Conservation (phyloP, 768 basidiomycete genomes). For the Podaxis carcinomalis region DNA sequence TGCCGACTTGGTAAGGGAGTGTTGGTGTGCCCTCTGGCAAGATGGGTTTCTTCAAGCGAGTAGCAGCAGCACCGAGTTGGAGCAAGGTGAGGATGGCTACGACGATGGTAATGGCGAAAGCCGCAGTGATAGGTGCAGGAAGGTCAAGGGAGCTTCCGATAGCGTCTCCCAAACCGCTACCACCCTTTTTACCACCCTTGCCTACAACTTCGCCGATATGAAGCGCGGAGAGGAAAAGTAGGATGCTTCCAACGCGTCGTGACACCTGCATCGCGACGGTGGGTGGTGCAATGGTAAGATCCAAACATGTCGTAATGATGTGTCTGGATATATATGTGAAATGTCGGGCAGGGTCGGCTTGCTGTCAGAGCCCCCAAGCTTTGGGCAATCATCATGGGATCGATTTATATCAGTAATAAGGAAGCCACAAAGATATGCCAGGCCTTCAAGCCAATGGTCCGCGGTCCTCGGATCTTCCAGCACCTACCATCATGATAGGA, state of each 20-base stretch:
- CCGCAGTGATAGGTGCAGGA: background rate
- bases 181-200: background rate
- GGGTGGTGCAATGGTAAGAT: background rate
- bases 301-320: background rate
- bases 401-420: background rate
- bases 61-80: background rate
- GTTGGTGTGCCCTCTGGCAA: constrained; percentile 1
- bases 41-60: background rate
- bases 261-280: background rate
- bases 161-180: background rate
- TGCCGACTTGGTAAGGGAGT: constrained; percentile 1
- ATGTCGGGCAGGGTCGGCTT: background rate
- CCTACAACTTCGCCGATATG: background rate
- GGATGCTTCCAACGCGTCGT: background rate
- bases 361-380: background rate
- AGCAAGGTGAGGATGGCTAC: background rate
- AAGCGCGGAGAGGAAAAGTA: background rate
- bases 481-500: too few relatives aligned
- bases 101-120: constrained; percentile 1
- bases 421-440: background rate
- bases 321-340: background rate
- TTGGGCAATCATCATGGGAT: background rate
- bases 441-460: too few relatives aligned
- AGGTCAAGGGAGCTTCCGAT: constrained; percentile 2
- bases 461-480: too few relatives aligned